phyloP scores from a whole-genome alignment of 352 stramenopile species.

The Blastocystis sp. region DNA sequence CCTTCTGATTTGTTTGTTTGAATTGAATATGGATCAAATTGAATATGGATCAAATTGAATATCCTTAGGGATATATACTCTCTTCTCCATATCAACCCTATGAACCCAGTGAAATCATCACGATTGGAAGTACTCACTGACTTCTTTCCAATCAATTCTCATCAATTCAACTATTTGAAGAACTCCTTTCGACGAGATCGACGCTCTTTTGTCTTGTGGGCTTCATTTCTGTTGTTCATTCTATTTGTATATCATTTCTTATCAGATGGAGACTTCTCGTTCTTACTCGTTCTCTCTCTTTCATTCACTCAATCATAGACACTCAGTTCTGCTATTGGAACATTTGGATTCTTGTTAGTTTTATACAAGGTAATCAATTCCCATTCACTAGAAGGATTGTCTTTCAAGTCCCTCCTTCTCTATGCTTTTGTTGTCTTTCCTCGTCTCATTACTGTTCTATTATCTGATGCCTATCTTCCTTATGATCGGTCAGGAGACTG shows the following conservation, averaged over 20 bases:
- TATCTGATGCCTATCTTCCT: conserved; percentile 12
- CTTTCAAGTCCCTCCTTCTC: not conserved
- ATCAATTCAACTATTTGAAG: conserved; percentile 8
- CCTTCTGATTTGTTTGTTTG: no score
- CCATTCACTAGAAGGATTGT: conserved; percentile 17
- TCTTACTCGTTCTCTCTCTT: not conserved
- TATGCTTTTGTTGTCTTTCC: not conserved
- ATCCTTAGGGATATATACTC: not conserved
- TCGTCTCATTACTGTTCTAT: not conserved
- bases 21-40: no score
- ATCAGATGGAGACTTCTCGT: conserved; percentile 26
- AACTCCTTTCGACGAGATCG: not conserved
- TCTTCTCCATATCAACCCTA: not conserved
- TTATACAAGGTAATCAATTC: conserved; percentile 16
- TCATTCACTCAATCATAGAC: not conserved
- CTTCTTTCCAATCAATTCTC: not conserved
- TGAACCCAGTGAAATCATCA: not conserved
- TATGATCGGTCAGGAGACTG: conserved; percentile 20
- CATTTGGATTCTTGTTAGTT: not conserved
- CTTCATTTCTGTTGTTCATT: not conserved
- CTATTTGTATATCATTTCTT: not conserved
- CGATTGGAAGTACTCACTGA: not conserved
- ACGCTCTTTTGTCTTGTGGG: not conserved
- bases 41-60: not conserved
- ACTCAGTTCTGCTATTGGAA: conserved; percentile 1